Evolutionary conservation across 2,329 filamentous ascomycete genomes (phyloP).

Genomic region (Trichophyton equinum): DNA sequence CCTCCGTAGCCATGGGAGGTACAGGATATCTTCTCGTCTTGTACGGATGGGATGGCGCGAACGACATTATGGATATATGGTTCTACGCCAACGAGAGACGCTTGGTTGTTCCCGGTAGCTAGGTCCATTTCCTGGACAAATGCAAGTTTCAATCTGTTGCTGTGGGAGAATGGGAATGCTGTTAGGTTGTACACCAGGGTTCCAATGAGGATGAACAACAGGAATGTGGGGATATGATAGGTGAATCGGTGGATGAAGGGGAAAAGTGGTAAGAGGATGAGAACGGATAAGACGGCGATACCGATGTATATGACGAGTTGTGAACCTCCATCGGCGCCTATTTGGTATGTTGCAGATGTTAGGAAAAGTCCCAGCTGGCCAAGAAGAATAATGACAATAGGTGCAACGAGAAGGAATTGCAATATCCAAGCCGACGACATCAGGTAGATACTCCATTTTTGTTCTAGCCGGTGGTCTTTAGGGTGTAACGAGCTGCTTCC

Average conservation of each 20-base stretch:
- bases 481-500: conserved; percentile 18
- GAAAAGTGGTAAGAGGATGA: conserved; percentile 62
- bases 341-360: conserved; percentile 63
- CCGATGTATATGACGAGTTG: conserved; percentile 59
- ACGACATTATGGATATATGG: conserved; percentile 57
- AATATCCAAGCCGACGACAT: conserved; percentile 79
- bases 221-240: conserved; percentile 65
- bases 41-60: conserved; percentile 55
- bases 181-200: conserved; percentile 76
- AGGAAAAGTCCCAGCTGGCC: conserved; percentile 64
- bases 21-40: conserved; percentile 49
- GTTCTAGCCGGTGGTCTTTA: conserved; percentile 56
- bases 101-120: conserved; percentile 55
- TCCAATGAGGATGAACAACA: conserved; percentile 58
- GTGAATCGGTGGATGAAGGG: conserved; percentile 82
- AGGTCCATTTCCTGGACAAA: conserved; percentile 75
- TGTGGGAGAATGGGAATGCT: conserved; percentile 75
- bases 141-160: conserved; percentile 71
- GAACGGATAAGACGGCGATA: conserved; percentile 53
- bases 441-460: conserved; percentile 69
- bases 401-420: conserved; percentile 69
- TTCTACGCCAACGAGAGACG: conserved; percentile 56
- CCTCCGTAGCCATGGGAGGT: conserved; percentile 28
- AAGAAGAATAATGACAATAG: conserved; percentile 62
- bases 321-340: conserved; percentile 68